Evolutionary conservation across 1,284 basidiomycete species (phyloP).

Genomic region (Ganoderma resinaceum): DNA sequence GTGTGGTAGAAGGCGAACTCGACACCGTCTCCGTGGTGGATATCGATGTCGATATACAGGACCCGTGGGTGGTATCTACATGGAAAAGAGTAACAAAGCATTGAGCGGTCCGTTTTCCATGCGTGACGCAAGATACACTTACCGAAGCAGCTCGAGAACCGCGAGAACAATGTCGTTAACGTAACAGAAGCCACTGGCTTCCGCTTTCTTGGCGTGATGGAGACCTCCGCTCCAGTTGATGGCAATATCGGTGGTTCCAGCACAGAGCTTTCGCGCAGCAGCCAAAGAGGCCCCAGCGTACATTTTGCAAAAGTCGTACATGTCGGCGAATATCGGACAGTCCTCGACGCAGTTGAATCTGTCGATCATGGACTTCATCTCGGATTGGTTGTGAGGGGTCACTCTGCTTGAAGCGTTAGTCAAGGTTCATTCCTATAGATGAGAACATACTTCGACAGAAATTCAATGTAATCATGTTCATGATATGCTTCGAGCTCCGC

Average conservation of each 20-base stretch:
- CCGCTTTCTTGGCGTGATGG: slow-evolving; percentile 95
- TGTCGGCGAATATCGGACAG: slow-evolving; percentile 91
- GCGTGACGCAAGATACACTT: slow-evolving; percentile 12
- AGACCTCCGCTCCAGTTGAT: slow-evolving; percentile 98
- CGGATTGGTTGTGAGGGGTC: slow-evolving; percentile 79
- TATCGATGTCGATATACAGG: slow-evolving; percentile 96
- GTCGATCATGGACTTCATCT: slow-evolving; percentile 79
- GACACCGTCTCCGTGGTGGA: slow-evolving; percentile 97
- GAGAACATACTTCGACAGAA: slow-evolving; percentile 76
- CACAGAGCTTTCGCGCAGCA: slow-evolving; percentile 85
- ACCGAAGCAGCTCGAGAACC: slow-evolving; percentile 91
- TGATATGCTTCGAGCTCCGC: slow-evolving; percentile 93
- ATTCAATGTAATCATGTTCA: slow-evolving; percentile 95
- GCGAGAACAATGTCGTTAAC: slow-evolving; percentile 95
- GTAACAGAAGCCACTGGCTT: slow-evolving; percentile 97
- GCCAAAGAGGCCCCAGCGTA: slow-evolving; percentile 93
- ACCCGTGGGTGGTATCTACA: slow-evolving; percentile 88
- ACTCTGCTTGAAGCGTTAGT: slow-evolving; percentile 56
- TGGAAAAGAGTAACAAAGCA: too few species aligned
- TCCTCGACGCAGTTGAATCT: slow-evolving; percentile 93
- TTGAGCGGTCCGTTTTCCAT: background rate
- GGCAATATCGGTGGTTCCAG: slow-evolving; percentile 92
- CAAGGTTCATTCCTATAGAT: background rate
- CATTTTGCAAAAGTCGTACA: slow-evolving; percentile 93
- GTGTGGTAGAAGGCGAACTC: slow-evolving; percentile 98